A percentile compares a stretch with the other conserved stretches of the same genome.
phyloP scores from a whole-genome alignment of 306 rosid species.

The Acacia confusa region DNA sequence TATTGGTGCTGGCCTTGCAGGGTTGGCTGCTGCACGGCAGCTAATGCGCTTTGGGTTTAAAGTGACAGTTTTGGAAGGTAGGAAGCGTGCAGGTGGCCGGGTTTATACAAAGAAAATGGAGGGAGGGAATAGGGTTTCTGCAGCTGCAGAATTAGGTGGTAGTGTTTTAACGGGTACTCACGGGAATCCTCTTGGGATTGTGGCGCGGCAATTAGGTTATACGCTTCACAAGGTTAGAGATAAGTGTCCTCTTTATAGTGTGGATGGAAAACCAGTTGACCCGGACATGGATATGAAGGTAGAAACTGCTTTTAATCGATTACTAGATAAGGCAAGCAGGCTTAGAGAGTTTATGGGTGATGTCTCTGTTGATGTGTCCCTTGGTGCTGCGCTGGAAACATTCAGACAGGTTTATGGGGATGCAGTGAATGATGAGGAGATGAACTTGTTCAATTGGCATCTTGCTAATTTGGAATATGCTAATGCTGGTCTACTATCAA shows the following conservation, averaged over 20 bases:
- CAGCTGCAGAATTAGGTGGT: constrained; percentile 97
- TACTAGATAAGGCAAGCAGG: constrained; percentile 84
- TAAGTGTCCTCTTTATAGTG: constrained; percentile 77
- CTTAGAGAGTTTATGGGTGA: constrained; percentile 91
- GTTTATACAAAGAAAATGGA: constrained; percentile 95
- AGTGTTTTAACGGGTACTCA: constrained; percentile 94
- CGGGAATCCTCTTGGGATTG: constrained; percentile 92
- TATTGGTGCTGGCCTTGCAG: constrained; percentile 85
- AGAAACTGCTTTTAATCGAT: constrained; percentile 77
- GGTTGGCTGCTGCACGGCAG: constrained; percentile 92
- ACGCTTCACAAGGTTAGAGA: constrained; percentile 88
- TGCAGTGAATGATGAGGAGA: constrained; percentile 73
- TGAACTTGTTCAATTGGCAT: constrained; percentile 95
- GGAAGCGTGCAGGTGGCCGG: constrained; percentile 87
- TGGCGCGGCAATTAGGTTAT: constrained; percentile 78
- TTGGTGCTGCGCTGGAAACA: constrained; percentile 91
- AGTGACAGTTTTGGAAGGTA: constrained; percentile 83
- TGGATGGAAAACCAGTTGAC: constrained; percentile 83
- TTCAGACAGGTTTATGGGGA: constrained; percentile 74
- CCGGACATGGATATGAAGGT: constrained; percentile 82
- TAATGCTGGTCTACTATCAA: constrained; percentile 80
- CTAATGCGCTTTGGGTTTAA: constrained; percentile 83
- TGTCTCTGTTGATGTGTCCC: constrained; percentile 91
- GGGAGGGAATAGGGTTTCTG: constrained; percentile 77
- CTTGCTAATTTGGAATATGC: constrained; percentile 97